A percentile compares a stretch with the other conserved stretches of the same genome.
phyloP scores from a whole-genome alignment of 2,329 filamentous ascomycete species.

The Lasiodiplodia citricola region DNA sequence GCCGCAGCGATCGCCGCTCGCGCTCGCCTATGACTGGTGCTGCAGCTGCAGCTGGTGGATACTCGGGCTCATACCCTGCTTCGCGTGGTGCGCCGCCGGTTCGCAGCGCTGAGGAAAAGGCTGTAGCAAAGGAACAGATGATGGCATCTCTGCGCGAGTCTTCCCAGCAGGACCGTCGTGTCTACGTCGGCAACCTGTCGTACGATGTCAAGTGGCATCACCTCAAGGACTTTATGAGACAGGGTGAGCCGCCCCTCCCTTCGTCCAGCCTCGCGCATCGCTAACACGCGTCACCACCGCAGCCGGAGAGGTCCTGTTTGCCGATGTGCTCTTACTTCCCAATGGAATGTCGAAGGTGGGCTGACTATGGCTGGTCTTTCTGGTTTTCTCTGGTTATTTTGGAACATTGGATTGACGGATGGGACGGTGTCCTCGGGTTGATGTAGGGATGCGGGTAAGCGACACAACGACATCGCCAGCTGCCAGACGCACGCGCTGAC shows the following conservation, averaged over 20 bases:
- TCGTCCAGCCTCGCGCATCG: conserved; percentile 31
- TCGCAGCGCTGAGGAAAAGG: conserved; percentile 82
- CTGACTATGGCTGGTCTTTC: conserved; percentile 83
- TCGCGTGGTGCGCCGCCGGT: conserved; percentile 52
- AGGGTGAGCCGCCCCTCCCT: conserved; percentile 70
- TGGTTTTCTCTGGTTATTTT: conserved; percentile 67
- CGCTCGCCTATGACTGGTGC: conserved; percentile 85
- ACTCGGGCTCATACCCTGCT: conserved; percentile 61
- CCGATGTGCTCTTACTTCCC: conserved; percentile 98
- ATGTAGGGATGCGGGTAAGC: conserved; percentile 99
- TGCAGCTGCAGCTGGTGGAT: conserved; percentile 71
- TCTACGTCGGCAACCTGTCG: conserved; percentile 98
- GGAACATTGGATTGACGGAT: conserved; percentile 99
- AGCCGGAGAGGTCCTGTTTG: conserved; percentile 99
- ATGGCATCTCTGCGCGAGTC: conserved; percentile 93
- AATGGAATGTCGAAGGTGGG: conserved; percentile 99
- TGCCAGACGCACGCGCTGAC: neutral
- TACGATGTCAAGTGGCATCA: conserved; percentile 99
- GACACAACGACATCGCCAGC: neutral
- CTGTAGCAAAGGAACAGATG: conserved; percentile 88
- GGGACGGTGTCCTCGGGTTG: conserved; percentile 83
- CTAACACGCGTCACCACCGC: conserved; percentile 45
- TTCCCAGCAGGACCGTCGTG: conserved; percentile 97
- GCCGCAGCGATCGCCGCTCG: conserved; percentile 60
- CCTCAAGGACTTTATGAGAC: conserved; percentile 99